Evolutionary conservation across 202 grass and related monocot species (phyloP).

Genomic region (Eragrostis tef): DNA sequence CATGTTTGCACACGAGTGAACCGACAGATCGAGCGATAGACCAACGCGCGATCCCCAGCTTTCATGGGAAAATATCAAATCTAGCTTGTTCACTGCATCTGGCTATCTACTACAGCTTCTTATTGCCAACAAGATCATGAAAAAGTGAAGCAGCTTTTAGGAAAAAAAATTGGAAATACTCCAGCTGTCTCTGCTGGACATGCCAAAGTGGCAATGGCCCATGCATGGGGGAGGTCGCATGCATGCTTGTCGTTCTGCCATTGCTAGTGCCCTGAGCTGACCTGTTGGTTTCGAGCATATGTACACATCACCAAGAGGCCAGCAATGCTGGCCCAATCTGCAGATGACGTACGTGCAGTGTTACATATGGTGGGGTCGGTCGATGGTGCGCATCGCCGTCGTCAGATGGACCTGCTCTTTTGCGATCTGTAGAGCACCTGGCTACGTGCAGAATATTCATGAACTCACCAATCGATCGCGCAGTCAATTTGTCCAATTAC

Average conservation of each 20-base stretch:
- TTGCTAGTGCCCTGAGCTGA: neutral
- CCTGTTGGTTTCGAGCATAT: neutral
- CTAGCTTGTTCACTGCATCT: neutral
- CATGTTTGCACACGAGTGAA: too few relatives aligned
- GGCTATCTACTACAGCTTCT: neutral
- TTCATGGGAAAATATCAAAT: too few relatives aligned
- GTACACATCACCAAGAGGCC: neutral
- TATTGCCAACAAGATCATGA: neutral
- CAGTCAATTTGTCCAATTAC: neutral
- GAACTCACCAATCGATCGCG: neutral
- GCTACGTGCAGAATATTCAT: neutral
- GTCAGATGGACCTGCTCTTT: neutral
- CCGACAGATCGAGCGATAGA: too few relatives aligned
- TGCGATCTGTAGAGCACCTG: neutral
- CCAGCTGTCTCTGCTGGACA: constrained; percentile 18
- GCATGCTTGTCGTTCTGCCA: neutral
- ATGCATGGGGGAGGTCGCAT: constrained; percentile 5
- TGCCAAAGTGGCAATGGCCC: constrained; percentile 4
- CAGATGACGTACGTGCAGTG: neutral
- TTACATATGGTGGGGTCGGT: neutral
- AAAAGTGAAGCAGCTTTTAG: neutral
- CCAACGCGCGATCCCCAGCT: too few relatives aligned
- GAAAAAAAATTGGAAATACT: neutral
- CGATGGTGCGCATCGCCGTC: constrained; percentile 10
- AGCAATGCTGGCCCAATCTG: neutral